Base-by-base conservation (phyloP, 163 green algal genomes). In the Dunaliella salina region DNA sequence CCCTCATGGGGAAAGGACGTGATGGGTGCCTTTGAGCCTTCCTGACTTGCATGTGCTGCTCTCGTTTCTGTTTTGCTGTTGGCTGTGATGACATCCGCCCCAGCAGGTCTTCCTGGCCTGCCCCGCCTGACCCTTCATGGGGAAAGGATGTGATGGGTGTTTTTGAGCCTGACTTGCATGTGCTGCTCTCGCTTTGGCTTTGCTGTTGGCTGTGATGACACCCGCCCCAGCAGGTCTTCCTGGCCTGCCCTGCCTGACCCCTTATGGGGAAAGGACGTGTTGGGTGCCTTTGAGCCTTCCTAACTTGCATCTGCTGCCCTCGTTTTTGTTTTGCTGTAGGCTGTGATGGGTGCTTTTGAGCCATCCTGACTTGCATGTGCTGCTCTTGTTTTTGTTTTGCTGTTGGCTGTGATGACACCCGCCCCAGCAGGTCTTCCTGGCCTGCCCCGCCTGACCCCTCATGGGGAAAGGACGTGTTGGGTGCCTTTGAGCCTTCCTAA, bases 301-400 rank as follows among this genome's bases (percentile, higher is more conserved):
- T 50, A 15, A 34, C 40, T 17, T 80, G 71, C 71, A 80, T 8
- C 26, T 67, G 32, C 33, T 45, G 11, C 71, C 8, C 83, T 35
- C 81, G 32, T 15, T 33, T 33, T 67, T 18, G n/a, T n/a, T n/a
- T n/a, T n/a, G n/a, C n/a, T n/a, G n/a, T 26, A 75, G 72, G 63
- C 63, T 75, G 63, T 75, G 63, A 75, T 75, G 63, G 32, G 72
- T 75, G 63, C 63, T 75, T 75, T 29, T 75, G 63, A 75, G 63
- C 63, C 63, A 5, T 12, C 63, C 40, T 50, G 3, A 34, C 40
- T 32, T n/a, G n/a, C n/a, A n/a, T 8, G 26, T 67, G 32, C 33
- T 45, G 11, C 71, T 29, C 83, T 35, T 84, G 32, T 15, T 33
- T 33, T 67, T 18, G n/a, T n/a, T n/a, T n/a, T n/a, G n/a, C n/a